These are phyloP conservation scores for Mimosa bimucronata DNA, from an alignment of 306 rosid species.

Conservation along the genomic window DNA sequence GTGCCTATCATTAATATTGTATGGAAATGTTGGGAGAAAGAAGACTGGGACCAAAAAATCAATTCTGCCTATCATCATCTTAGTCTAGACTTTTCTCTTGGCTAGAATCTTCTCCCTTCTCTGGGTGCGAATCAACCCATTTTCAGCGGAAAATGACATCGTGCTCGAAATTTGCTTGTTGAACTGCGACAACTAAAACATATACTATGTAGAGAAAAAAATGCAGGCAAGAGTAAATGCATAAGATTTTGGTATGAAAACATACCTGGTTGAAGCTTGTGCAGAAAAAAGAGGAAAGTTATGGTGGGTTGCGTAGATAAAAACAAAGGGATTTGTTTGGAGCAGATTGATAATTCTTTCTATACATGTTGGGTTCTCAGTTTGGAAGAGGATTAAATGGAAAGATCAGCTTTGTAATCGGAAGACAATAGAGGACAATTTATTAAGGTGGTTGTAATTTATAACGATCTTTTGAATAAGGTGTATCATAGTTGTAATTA, in stretches of 20 bases:
- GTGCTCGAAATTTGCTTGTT: constrained; percentile 82
- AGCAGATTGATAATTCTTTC: constrained; percentile 43
- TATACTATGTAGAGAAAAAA: constrained; percentile 23
- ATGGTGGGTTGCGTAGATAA: constrained; percentile 55
- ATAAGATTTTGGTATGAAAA: constrained; percentile 14
- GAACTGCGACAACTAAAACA: constrained; percentile 62
- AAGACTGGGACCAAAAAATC: too few species aligned
- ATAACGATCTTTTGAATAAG: constrained; percentile 42
- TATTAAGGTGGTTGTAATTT: constrained; percentile 34
- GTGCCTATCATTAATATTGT: too few species aligned
- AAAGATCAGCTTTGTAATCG: constrained; percentile 34
- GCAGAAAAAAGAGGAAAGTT: neutral
- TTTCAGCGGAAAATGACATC: constrained; percentile 59
- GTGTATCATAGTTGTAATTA: constrained; percentile 36
- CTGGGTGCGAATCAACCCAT: constrained; percentile 94
- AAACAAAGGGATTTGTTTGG: constrained; percentile 37
- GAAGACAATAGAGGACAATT: constrained; percentile 28
- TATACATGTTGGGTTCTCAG: constrained; percentile 44
- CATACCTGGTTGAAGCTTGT: constrained; percentile 21
- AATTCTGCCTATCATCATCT: constrained; percentile 85
- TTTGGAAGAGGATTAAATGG: constrained; percentile 38
- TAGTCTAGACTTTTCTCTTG: constrained; percentile 87
- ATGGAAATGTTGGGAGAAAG: too few species aligned
- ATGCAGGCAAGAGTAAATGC: constrained; percentile 36
- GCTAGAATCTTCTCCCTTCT: constrained; percentile 77